A percentile compares a stretch with the other conserved stretches of the same genome.
These are phyloP conservation scores for Pythium guiyangense DNA, from an alignment of 352 stramenopile genomes.

Conservation along the genomic window DNA sequence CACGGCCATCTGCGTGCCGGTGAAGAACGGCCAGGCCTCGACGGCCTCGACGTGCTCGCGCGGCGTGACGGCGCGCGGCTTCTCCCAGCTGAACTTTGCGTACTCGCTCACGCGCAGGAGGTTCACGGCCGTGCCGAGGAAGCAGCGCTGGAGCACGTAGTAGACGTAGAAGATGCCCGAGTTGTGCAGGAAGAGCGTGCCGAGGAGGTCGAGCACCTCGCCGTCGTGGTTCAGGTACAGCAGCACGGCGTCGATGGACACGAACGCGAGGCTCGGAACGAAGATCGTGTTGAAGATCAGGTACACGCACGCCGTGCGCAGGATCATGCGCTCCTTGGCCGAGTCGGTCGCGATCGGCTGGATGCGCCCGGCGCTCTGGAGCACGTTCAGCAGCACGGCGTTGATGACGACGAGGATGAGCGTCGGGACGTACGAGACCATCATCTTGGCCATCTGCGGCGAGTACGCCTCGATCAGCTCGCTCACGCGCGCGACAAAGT, in stretches of 20 bases:
- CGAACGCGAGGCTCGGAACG: conserved; percentile 79
- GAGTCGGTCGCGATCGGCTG: conserved; percentile 84
- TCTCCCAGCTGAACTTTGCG: conserved; percentile 76
- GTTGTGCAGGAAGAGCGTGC: conserved; percentile 84
- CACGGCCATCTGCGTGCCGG: conserved; percentile 73
- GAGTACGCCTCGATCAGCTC: conserved; percentile 56
- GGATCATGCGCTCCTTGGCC: conserved; percentile 77
- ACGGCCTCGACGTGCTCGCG: conserved; percentile 67
- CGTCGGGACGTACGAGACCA: conserved; percentile 74
- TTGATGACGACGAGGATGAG: conserved; percentile 89
- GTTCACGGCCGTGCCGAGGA: conserved; percentile 73
- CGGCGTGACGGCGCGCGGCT: conserved; percentile 68
- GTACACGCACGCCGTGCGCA: conserved; percentile 75
- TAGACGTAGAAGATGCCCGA: conserved; percentile 88
- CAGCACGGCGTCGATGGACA: conserved; percentile 81
- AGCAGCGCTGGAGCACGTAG: conserved; percentile 82
- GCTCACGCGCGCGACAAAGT: conserved; percentile 56
- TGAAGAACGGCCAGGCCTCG: conserved; percentile 79
- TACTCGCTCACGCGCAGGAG: conserved; percentile 76
- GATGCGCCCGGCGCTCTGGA: conserved; percentile 76
- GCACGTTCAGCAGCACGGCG: conserved; percentile 76
- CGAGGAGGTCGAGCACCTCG: conserved; percentile 76
- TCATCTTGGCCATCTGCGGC: conserved; percentile 77
- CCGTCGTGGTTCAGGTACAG: conserved; percentile 72
- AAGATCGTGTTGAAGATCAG: conserved; percentile 89